phyloP scores from a whole-genome alignment of 1,284 basidiomycete genomes.

The Tilletia setariae region DNA sequence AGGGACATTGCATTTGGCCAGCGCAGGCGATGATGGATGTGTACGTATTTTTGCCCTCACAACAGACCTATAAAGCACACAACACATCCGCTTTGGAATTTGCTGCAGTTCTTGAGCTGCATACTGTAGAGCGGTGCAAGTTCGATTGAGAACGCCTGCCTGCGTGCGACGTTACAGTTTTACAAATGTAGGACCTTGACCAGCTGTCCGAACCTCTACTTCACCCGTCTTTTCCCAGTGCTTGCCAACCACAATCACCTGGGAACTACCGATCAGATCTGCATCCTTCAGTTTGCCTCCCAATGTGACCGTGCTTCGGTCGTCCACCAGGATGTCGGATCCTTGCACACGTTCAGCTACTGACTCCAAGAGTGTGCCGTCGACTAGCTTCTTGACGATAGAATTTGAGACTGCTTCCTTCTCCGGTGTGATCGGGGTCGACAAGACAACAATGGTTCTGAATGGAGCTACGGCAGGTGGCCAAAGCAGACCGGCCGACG shows the following conservation, averaged over 20 bases:
- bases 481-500: conserved; percentile 44
- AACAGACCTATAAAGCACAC: no score
- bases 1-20: neutral
- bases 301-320: conserved; percentile 34
- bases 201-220: conserved; percentile 33
- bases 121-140: no score
- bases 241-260: conserved; percentile 46
- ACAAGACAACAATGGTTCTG: conserved; percentile 30
- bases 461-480: conserved; percentile 45
- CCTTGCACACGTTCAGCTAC: neutral
- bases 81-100: no score
- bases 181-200: neutral
- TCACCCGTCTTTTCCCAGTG: conserved; percentile 31
- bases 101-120: no score
- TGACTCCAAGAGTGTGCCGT: neutral
- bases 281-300: conserved; percentile 52
- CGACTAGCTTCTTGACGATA: conserved; percentile 1
- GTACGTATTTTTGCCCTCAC: neutral
- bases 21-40: neutral
- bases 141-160: no score
- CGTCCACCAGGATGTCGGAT: conserved; percentile 48
- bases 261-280: conserved; percentile 50
- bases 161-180: no score
- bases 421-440: conserved; percentile 9
- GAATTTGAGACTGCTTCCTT: conserved; percentile 18